Conservation (phyloP, 2,329 filamentous ascomycete genomes). For the Diaporthe sp. region DNA sequence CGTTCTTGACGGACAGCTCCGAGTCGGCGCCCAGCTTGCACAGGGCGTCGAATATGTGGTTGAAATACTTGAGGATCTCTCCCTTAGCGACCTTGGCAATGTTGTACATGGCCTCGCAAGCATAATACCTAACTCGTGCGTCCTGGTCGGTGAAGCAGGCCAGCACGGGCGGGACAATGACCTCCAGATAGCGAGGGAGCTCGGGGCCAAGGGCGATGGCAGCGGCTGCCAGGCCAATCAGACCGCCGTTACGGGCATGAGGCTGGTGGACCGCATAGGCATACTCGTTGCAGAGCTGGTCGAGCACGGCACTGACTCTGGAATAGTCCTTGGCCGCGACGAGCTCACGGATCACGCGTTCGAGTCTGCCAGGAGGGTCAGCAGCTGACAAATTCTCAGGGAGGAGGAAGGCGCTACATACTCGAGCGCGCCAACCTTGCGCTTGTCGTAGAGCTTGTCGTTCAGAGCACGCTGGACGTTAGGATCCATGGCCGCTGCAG, state of each 20-base stretch:
- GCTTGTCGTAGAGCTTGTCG: slow-evolving; percentile 98
- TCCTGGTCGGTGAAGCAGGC: slow-evolving; percentile 99
- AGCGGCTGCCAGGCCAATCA: slow-evolving; percentile 95
- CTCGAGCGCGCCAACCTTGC: slow-evolving; percentile 97
- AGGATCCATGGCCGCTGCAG: slow-evolving; percentile 77
- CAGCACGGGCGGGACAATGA: slow-evolving; percentile 95
- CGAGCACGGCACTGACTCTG: slow-evolving; percentile 87
- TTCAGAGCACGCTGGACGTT: slow-evolving; percentile 92
- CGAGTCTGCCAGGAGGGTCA: slow-evolving; percentile 72
- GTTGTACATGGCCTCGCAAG: slow-evolving; percentile 99
- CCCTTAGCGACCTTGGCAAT: slow-evolving; percentile 99
- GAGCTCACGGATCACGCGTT: slow-evolving; percentile 89
- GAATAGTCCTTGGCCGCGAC: slow-evolving; percentile 83
- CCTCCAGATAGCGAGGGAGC: slow-evolving; percentile 89
- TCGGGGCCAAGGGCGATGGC: slow-evolving; percentile 95
- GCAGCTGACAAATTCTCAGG: slow-evolving; percentile 2
- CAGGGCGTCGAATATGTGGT: slow-evolving; percentile 96
- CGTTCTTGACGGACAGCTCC: slow-evolving; percentile 97
- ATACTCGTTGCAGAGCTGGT: slow-evolving; percentile 97
- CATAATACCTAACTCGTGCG: slow-evolving; percentile 96
- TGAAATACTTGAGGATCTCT: slow-evolving; percentile 97
- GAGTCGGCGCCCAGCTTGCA: slow-evolving; percentile 98
- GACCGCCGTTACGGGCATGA: slow-evolving; percentile 93
- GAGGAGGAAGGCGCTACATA: slow-evolving; percentile 62
- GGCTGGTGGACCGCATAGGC: slow-evolving; percentile 98